These are phyloP conservation scores for Penicillium sp. DNA, from an alignment of 2,329 filamentous ascomycete species.

Conservation along the genomic window DNA sequence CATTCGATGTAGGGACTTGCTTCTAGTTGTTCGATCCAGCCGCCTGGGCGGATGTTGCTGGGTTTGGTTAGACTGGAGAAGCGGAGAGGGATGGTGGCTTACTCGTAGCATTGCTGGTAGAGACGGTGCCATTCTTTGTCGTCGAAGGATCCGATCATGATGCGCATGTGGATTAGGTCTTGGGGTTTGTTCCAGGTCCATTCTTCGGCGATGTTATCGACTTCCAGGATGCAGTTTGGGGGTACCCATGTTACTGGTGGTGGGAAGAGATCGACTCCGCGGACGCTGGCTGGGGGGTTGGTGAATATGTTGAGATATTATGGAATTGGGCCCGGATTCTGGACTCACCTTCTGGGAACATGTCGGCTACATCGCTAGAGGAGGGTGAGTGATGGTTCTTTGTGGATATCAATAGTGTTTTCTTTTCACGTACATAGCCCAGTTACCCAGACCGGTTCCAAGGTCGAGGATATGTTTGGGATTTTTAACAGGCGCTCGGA, in stretches of 20 bases:
- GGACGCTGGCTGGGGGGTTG: conserved; percentile 11
- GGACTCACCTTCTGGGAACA: conserved; percentile 16
- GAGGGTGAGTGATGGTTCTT: conserved; percentile 6
- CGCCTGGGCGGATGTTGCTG: conserved; percentile 21
- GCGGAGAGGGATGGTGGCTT: not conserved
- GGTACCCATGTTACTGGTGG: conserved; percentile 26
- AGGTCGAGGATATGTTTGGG: conserved; percentile 8
- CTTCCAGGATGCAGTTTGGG: conserved; percentile 29
- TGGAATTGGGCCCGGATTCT: not conserved
- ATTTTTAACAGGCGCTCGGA: conserved; percentile 10
- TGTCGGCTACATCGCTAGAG: conserved; percentile 20
- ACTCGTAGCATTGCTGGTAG: conserved; percentile 23
- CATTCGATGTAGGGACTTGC: conserved; percentile 17
- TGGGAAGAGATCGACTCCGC: conserved; percentile 27
- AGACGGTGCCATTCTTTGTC: conserved; percentile 15
- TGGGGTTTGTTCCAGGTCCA: conserved; percentile 26
- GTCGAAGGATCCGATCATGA: conserved; percentile 17
- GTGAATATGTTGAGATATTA: not conserved
- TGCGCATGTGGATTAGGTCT: conserved; percentile 27
- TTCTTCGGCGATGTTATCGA: conserved; percentile 24
- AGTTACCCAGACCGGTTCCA: conserved; percentile 5
- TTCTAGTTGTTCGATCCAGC: conserved; percentile 24
- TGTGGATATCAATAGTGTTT: not conserved
- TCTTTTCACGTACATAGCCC: conserved; percentile 7
- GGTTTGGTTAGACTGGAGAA: not conserved